Evolutionary conservation across 495 filamentous ascomycete genomes (phyloP), one percentile per base, ranked within the genome.

Genomic region (Penicillium tannophilum): DNA sequence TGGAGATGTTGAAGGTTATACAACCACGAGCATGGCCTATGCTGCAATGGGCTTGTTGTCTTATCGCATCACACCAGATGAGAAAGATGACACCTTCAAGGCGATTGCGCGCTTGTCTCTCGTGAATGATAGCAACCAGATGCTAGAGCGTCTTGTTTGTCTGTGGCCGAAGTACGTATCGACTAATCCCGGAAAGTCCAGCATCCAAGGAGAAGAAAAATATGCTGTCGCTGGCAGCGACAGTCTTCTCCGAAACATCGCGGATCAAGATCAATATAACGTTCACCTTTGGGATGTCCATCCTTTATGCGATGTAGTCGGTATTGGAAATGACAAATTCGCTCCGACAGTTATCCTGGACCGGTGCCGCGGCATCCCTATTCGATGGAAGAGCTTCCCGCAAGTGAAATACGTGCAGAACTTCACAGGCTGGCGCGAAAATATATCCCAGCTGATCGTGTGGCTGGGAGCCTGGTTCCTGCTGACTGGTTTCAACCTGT

Each of bases 321-420:
- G 59, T 36, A 62, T 62, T 35, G 59, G 59, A 10, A 50, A 57
- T 17, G 59, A 62, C 17, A 30, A 48, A 12, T 49, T 51, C 49
- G 33, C 54, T 26, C 59, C 59, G 14, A 62, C 59, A 6, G 50
- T 62, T n/a, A 62, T 62, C 20, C 12, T 56, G 8, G 59, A 62
- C 39, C 54, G 59, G 3, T 62, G 59, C 28, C 48, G 44, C 3
- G 59, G 59, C n/a, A 57, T 62, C 30, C 59, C 59, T 20, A 62
- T 62, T 14, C 59, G 59, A 5, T 62, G 59, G 59, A 57, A 62
- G 54, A 33, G 44, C 16, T 62, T 62, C 55, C 59, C 59, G 11
- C 24, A 55, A 49, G 42, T 62, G 33, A 26, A 26, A 49, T 62
- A 62, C 17, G 54, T 36, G 1, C 48, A 62, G 20, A 55, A 62